Conservation (phyloP, 495 filamentous ascomycete species). For the Achaetomiella virescens region DNA sequence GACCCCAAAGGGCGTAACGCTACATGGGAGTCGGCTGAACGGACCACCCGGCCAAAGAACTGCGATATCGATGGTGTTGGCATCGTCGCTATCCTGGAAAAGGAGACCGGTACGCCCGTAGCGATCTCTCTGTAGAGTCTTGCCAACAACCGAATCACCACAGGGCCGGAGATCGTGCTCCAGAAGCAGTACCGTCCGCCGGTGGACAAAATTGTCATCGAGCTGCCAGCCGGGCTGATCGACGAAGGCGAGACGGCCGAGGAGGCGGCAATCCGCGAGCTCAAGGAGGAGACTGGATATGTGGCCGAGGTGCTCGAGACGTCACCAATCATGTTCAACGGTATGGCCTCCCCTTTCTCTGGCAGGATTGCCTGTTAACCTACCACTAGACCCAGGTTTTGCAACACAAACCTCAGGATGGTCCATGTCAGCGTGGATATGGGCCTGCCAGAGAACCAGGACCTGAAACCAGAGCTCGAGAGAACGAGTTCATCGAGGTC, state of each 20-base stretch:
- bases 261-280: slow-evolving; percentile 74
- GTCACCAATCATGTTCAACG: slow-evolving; percentile 80
- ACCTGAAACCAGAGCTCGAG: slow-evolving; percentile 71
- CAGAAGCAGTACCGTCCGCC: slow-evolving; percentile 89
- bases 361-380: background rate
- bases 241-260: slow-evolving; percentile 77
- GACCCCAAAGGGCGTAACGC: slow-evolving; percentile 61
- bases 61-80: slow-evolving; percentile 82
- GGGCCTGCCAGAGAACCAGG: slow-evolving; percentile 58
- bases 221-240: slow-evolving; percentile 80
- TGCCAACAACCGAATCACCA: background rate
- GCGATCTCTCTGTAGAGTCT: background rate
- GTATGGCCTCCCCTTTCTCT: slow-evolving; percentile 34
- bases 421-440: slow-evolving; percentile 77
- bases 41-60: slow-evolving; percentile 61
- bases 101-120: slow-evolving; percentile 41
- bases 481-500: slow-evolving; percentile 85
- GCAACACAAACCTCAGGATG: slow-evolving; percentile 81
- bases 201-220: slow-evolving; percentile 68
- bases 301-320: slow-evolving; percentile 61
- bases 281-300: slow-evolving; percentile 93
- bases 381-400: slow-evolving; percentile 62
- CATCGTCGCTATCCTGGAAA: slow-evolving; percentile 79
- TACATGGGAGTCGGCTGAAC: slow-evolving; percentile 82
- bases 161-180: slow-evolving; percentile 68